These are phyloP conservation scores for Cladosporium sp. DNA, from an alignment of 2,329 filamentous ascomycete genomes.

Conservation along the genomic window DNA sequence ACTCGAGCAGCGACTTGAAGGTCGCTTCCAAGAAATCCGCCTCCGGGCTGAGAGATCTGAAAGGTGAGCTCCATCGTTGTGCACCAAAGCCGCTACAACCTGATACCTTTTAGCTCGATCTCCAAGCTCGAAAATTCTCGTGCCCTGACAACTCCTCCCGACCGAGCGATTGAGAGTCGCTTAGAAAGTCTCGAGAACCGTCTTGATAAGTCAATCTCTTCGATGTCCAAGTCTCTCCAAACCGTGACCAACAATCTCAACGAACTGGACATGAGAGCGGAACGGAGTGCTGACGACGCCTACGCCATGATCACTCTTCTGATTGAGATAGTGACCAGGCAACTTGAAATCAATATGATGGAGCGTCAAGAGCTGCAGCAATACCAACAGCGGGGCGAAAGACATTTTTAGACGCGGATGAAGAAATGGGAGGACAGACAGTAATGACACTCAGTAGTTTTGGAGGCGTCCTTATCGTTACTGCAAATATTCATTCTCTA, in stretches of 20 bases:
- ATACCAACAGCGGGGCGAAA: not conserved
- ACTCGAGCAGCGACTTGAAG: not conserved
- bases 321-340: not conserved
- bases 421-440: not conserved
- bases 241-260: not conserved
- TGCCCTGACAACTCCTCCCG: not conserved
- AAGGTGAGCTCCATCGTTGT: not conserved
- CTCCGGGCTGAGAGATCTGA: not conserved
- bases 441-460: not conserved
- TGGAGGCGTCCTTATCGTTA: not conserved
- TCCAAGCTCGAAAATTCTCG: not conserved
- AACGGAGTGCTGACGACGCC: not conserved
- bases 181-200: not conserved
- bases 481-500: not conserved
- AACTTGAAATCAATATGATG: not conserved
- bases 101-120: not conserved
- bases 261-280: not conserved
- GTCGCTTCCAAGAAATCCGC: not conserved
- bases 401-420: not conserved
- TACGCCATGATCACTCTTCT: not conserved
- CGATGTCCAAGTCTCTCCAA: not conserved
- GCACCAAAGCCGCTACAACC: too few species aligned
- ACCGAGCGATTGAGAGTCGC: not conserved
- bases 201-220: not conserved
- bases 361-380: not conserved